Base-by-base conservation (phyloP, 768 basidiomycete species). In the Tylopilus felleus region DNA sequence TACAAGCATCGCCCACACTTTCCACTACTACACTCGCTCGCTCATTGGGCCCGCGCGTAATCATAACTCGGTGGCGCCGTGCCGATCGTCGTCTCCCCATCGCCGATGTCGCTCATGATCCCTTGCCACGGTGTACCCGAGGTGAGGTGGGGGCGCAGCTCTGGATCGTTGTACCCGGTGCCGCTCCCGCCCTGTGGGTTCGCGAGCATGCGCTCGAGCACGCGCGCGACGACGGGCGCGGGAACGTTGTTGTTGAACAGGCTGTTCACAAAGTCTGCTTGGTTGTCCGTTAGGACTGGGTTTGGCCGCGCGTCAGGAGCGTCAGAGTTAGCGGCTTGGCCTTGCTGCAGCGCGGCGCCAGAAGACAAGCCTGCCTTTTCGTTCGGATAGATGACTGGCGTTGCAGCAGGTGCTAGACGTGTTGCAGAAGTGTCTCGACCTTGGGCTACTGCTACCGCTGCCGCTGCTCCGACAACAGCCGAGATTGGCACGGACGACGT, bases 61-160 rank as follows among this genome's bases (percentile, higher is more conserved):
- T 65, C 60, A 53, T 65, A 65, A 35, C 64, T 65, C 16, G 64
- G 64, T 4, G 64, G 64, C 16, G 64, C 64, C 38, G 55, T 57
- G 2, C 53, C 67, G 59, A 50, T 65, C 60, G 60, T 67, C 58
- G 41, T 67, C 65, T 57, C 65, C 59, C 49, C 65, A 65, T 65
- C 65, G 59, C 44, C 73, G 69, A 63, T 60, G 56, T 48, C 71
- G 72, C 59, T 83, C 54, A 39, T 36, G 47, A 39, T 82, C 38
- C 80, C 75, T 36, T 77, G 59, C 83, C 60, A 51, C 9, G 25
- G 8, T 8, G 36, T 16, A 22, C 25, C 28, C 10, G 33, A 7
- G 13, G 47, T 47, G 17, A 58, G n/a, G 25, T 49, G 52, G 5
- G 23, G 36, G 4, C 25, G 54, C 42, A 58, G 4, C 40, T 65